Evolutionary conservation across 495 filamentous ascomycete species (phyloP).

Genomic region (Rostrohypoxylon terebratum): DNA sequence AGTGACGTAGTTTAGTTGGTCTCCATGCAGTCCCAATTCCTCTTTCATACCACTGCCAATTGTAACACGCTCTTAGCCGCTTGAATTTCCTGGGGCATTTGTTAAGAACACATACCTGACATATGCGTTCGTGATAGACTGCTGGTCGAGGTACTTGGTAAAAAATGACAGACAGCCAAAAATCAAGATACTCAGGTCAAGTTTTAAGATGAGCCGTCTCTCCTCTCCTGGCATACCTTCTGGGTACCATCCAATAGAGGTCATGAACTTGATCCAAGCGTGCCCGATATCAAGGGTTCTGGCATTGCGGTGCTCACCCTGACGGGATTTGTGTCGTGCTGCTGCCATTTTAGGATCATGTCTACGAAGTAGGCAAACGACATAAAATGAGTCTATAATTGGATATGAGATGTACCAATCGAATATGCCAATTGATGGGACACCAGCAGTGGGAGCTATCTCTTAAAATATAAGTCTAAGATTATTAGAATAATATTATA

Average conservation of each 20-base stretch:
- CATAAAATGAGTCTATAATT: not conserved
- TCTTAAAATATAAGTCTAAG: not conserved
- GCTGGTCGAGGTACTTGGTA: slow-evolving; percentile 54
- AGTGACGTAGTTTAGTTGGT: slow-evolving; percentile 53
- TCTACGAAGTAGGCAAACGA: not conserved
- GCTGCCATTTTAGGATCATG: not conserved
- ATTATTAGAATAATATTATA: not conserved
- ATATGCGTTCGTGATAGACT: slow-evolving; percentile 53
- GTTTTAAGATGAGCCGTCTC: slow-evolving; percentile 49
- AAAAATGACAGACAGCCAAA: slow-evolving; percentile 55
- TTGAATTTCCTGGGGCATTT: not conserved
- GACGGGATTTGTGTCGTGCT: not conserved
- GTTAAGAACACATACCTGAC: slow-evolving; percentile 47
- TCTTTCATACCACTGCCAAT: slow-evolving; percentile 47
- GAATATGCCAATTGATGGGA: not conserved
- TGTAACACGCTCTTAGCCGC: slow-evolving; percentile 14
- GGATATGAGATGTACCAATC: not conserved
- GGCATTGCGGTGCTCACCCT: not conserved
- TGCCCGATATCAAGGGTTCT: not conserved
- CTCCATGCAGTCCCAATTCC: slow-evolving; percentile 46
- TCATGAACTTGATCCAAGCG: slow-evolving; percentile 48
- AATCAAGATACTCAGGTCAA: slow-evolving; percentile 52
- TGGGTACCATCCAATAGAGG: slow-evolving; percentile 49
- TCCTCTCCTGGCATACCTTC: slow-evolving; percentile 46
- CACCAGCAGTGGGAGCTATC: not conserved